phyloP scores from a whole-genome alignment of 306 rosid genomes.

The Citrullus colocynthis region DNA sequence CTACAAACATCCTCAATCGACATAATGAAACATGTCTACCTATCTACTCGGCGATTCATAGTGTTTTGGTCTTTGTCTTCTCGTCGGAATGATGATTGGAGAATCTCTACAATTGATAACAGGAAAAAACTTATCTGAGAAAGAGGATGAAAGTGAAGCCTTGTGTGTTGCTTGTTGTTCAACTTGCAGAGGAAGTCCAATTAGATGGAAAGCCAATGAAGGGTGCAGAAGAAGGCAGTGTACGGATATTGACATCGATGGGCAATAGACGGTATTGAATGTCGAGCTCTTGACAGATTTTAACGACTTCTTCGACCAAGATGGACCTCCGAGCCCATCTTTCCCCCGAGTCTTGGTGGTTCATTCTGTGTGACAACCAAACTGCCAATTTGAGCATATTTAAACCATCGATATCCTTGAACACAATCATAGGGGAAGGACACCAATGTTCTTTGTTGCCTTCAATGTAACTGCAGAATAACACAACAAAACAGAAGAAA shows the following conservation, averaged over 20 bases:
- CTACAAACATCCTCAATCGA: neutral
- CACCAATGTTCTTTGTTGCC: conserved; percentile 83
- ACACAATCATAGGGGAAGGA: conserved; percentile 46
- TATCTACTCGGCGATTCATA: neutral
- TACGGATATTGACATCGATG: conserved; percentile 41
- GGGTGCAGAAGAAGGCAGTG: conserved; percentile 34
- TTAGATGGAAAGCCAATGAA: conserved; percentile 39
- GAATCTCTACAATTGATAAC: neutral
- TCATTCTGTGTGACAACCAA: conserved; percentile 71
- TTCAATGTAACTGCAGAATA: conserved; percentile 53
- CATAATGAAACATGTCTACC: neutral
- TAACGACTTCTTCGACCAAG: conserved; percentile 63
- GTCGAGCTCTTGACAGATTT: conserved; percentile 63
- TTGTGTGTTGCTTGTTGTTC: conserved; percentile 12
- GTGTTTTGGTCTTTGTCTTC: neutral
- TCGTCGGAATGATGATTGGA: neutral
- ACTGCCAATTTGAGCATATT: conserved; percentile 42
- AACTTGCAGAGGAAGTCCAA: conserved; percentile 25
- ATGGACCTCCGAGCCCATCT: conserved; percentile 47
- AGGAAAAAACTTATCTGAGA: neutral
- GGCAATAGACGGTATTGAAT: conserved; percentile 65
- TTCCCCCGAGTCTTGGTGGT: conserved; percentile 79
- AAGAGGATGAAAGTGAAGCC: neutral
- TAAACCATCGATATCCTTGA: conserved; percentile 43
- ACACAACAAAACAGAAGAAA: neutral